Evolutionary conservation across 371 early-diverging fungal genomes (phyloP).

Genomic region (Zychaea mexicana): DNA sequence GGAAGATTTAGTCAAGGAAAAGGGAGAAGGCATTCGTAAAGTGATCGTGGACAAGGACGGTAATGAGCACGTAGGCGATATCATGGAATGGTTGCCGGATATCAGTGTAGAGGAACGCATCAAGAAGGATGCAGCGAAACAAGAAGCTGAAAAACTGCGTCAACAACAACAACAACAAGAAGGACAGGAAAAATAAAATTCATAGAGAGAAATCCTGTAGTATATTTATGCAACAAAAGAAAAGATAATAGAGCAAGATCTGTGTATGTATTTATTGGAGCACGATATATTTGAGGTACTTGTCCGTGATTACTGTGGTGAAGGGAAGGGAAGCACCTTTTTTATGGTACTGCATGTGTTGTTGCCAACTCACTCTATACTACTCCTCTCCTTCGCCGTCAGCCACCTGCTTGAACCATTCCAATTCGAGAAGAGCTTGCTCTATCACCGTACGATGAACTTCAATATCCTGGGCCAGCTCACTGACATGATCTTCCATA

Average conservation of each 20-base stretch:
- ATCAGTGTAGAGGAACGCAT: constrained; percentile 39
- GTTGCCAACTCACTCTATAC: too few species aligned
- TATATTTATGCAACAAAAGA: background rate
- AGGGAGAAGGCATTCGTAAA: constrained; percentile 74
- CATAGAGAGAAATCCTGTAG: background rate
- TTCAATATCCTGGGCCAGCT: background rate
- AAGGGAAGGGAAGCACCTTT: too few species aligned
- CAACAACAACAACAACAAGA: constrained; percentile 15
- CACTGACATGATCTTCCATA: background rate
- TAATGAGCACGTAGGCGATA: constrained; percentile 24
- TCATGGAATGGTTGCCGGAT: constrained; percentile 54
- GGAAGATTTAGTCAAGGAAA: constrained; percentile 82
- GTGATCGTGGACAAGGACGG: constrained; percentile 46
- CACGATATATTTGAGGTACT: too few species aligned
- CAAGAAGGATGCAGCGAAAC: constrained; percentile 34
- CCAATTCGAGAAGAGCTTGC: background rate
- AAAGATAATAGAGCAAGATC: too few species aligned
- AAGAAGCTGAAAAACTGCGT: constrained; percentile 25
- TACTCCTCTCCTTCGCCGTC: too few species aligned
- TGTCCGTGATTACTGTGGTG: too few species aligned
- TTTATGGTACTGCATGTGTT: too few species aligned
- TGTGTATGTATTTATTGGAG: too few species aligned
- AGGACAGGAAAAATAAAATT: background rate
- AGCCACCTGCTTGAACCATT: too few species aligned
- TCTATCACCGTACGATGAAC: background rate